Conservation (phyloP, 2,329 filamentous ascomycete species). For the Orbilia blumenaviensis region DNA sequence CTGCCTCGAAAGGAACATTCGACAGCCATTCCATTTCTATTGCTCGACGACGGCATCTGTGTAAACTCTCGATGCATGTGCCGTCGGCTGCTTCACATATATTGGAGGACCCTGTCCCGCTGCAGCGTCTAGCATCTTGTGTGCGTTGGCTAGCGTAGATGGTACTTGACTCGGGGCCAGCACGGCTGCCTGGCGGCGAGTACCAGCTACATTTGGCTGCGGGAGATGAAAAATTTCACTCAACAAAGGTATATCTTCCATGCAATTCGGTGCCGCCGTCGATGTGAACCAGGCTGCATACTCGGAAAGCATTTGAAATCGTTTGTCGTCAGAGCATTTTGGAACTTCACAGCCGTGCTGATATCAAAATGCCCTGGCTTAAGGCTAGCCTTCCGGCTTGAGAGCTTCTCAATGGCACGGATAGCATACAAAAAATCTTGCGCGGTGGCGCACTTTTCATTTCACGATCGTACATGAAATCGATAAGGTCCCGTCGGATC, state of each 20-base stretch:
- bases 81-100: constrained; percentile 48
- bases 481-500: constrained; percentile 8
- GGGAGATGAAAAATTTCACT: constrained; percentile 26
- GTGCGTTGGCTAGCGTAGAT: constrained; percentile 45
- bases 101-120: constrained; percentile 29
- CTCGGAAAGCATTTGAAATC: constrained; percentile 4
- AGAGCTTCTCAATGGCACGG: not conserved
- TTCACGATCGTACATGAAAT: constrained; percentile 8
- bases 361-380: not conserved
- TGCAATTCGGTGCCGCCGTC: constrained; percentile 21
- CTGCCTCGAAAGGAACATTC: constrained; percentile 33
- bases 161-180: constrained; percentile 24
- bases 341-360: not conserved
- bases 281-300: constrained; percentile 43
- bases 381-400: not conserved
- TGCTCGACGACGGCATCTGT: not conserved
- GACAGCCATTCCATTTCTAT: not conserved
- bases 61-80: constrained; percentile 35
- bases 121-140: constrained; percentile 5
- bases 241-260: constrained; percentile 33
- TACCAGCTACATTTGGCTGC: constrained; percentile 34
- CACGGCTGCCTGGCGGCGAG: constrained; percentile 40
- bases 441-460: not conserved
- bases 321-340: not conserved
- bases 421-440: not conserved